Evolutionary conservation across 1,139 yeast species (phyloP).

Genomic region (Nematodospora anomalae): DNA sequence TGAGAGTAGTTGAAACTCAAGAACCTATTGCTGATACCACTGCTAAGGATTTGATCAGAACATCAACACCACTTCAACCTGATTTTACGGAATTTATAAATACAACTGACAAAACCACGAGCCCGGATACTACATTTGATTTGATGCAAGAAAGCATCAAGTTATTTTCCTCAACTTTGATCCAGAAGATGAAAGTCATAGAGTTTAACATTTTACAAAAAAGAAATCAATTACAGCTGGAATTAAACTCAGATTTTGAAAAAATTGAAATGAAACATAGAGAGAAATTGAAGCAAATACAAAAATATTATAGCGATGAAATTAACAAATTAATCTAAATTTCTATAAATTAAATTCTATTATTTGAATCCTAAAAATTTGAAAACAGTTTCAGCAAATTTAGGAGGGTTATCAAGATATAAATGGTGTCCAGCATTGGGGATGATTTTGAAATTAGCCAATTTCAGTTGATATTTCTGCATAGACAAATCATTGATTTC

Average conservation of each 20-base stretch:
- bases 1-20: not conserved
- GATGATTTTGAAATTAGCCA: conserved; percentile 45
- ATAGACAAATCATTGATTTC: conserved; percentile 39
- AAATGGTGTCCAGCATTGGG: conserved; percentile 74
- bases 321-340: conserved; percentile 11
- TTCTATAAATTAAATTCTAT: not conserved
- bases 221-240: conserved; percentile 15
- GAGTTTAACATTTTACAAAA: conserved; percentile 16
- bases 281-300: conserved; percentile 11
- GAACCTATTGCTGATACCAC: not conserved
- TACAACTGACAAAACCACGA: conserved; percentile 7
- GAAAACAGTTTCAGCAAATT: conserved; percentile 36
- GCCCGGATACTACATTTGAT: conserved; percentile 4
- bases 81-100: conserved; percentile 4
- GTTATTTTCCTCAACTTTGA: conserved; percentile 13
- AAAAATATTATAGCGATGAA: conserved; percentile 12
- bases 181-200: conserved; percentile 17
- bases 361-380: conserved; percentile 27
- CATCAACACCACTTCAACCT: conserved; percentile 6
- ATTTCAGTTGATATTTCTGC: conserved; percentile 14
- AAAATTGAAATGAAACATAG: conserved; percentile 11
- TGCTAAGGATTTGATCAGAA: not conserved
- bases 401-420: conserved; percentile 66
- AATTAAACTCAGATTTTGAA: conserved; percentile 17
- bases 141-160: conserved; percentile 14